Base-by-base conservation (phyloP, 73 alveolate species). In the Loxodes magnus region DNA sequence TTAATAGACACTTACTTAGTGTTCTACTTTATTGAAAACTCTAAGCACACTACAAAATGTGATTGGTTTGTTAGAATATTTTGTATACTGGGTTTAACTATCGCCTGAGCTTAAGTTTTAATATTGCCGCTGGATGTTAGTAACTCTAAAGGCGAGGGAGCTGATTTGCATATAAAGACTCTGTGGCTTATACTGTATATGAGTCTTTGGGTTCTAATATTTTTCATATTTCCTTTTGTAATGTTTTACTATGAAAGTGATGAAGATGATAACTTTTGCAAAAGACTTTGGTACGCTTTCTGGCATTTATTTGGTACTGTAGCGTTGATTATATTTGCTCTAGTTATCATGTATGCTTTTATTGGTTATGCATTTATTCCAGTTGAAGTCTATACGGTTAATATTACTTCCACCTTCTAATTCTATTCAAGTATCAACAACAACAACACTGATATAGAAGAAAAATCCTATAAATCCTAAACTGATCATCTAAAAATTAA, bases 81-180 rank as follows among this genome's bases (percentile, higher is more conserved):
- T 20, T 63, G 35, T 14, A 10, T 73, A 20, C 3, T 67, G 12
- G 86, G 85, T 28, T 52, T 77, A 65, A 74, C 80, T 14, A 64
- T 78, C 5, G 59, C 81, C 6, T 74, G 85, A 84, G 86, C 76
- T 19, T 53, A 82, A 49, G 86, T 86, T 5, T 75, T 86, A 12
- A 22, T 74, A 44, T 64, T 86, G 23, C 97, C 97, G 5, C 52
- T 86, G 26, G 97, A 86, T 52, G 97, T 84, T 5, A 56, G 82
- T 5, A 86, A 86, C 46, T 49, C 77, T 15, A 58, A 69, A 22
- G 73, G 73, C 15, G 70, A 50, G 20, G 87, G 83, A 43, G 82
- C 58, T 2, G 80, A 78, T 9, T 51, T 86, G 6, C 84, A 82
- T 49, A 86, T 86, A 89, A 63, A 78, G 30, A 67, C 71, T 5